phyloP scores from a whole-genome alignment of 1,139 yeast species.

The Williopsis jadinii region DNA sequence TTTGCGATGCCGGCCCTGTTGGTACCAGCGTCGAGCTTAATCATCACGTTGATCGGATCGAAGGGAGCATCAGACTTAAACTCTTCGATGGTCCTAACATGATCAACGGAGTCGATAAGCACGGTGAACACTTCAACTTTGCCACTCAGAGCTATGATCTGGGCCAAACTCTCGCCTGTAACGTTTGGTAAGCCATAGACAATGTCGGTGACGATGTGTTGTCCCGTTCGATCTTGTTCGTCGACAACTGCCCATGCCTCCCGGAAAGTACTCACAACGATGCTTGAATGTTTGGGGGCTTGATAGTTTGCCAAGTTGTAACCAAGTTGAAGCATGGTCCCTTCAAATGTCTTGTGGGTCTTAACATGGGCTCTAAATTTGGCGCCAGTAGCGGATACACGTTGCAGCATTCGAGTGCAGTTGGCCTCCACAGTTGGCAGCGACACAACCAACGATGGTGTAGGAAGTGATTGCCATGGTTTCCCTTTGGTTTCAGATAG shows the following conservation, averaged over 20 bases:
- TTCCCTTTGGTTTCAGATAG: constrained; percentile 24
- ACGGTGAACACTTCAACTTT: constrained; percentile 41
- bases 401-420: constrained; percentile 34
- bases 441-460: constrained; percentile 47
- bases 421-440: constrained; percentile 30
- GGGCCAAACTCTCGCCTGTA: constrained; percentile 41
- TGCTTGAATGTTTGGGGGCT: constrained; percentile 31
- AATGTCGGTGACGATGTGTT: constrained; percentile 48
- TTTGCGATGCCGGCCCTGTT: constrained; percentile 53
- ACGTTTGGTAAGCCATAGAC: constrained; percentile 64
- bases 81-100: constrained; percentile 40
- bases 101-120: constrained; percentile 57
- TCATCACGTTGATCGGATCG: constrained; percentile 46
- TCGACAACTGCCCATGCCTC: constrained; percentile 57
- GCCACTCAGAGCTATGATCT: constrained; percentile 38
- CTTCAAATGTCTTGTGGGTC: constrained; percentile 59
- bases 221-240: constrained; percentile 29
- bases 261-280: constrained; percentile 64
- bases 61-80: constrained; percentile 23
- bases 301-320: constrained; percentile 34
- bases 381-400: constrained; percentile 15
- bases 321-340: constrained; percentile 38
- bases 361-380: constrained; percentile 64
- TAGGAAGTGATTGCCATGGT: constrained; percentile 35
- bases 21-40: constrained; percentile 57